phyloP scores from a whole-genome alignment of 1,139 yeast species.

The Lizanozyma gosingica region DNA sequence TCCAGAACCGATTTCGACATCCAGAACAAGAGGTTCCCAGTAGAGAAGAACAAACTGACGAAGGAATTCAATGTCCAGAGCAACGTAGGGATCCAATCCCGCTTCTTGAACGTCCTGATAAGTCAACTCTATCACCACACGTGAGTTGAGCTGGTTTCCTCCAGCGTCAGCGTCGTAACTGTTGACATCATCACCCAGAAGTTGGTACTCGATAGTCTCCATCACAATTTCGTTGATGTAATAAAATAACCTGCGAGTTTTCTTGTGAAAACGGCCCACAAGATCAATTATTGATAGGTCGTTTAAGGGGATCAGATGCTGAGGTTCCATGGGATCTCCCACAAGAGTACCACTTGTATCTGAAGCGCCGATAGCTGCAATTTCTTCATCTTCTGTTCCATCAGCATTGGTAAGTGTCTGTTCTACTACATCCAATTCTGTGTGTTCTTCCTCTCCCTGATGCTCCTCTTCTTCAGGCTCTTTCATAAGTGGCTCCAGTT shows the following conservation, averaged over 20 bases:
- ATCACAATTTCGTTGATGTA: conserved; percentile 27
- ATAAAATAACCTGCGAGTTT: conserved; percentile 33
- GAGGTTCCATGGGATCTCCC: not conserved
- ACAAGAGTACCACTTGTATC: not conserved
- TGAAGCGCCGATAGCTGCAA: not conserved
- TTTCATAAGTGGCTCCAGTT: conserved; percentile 2
- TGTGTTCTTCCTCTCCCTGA: not conserved
- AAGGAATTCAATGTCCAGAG: conserved; percentile 29
- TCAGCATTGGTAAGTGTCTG: conserved; percentile 2
- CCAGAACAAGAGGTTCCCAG: conserved; percentile 23
- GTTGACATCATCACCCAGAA: conserved; percentile 5
- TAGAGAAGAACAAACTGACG: conserved; percentile 25
- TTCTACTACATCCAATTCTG: not conserved
- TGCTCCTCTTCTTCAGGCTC: conserved; percentile 1
- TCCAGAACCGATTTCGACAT: conserved; percentile 27
- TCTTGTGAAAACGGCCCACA: conserved; percentile 33
- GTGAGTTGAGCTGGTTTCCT: not conserved
- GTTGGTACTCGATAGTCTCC: conserved; percentile 16
- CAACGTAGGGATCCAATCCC: conserved; percentile 38
- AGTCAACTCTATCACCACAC: conserved; percentile 19
- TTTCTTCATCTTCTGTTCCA: conserved; percentile 2
- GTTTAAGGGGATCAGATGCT: not conserved
- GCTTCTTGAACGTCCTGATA: conserved; percentile 37
- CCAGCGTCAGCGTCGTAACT: not conserved
- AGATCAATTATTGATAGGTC: conserved; percentile 14